Conservation (phyloP, 2,329 filamentous ascomycete species). For the Dactylonectria estremocensis region DNA sequence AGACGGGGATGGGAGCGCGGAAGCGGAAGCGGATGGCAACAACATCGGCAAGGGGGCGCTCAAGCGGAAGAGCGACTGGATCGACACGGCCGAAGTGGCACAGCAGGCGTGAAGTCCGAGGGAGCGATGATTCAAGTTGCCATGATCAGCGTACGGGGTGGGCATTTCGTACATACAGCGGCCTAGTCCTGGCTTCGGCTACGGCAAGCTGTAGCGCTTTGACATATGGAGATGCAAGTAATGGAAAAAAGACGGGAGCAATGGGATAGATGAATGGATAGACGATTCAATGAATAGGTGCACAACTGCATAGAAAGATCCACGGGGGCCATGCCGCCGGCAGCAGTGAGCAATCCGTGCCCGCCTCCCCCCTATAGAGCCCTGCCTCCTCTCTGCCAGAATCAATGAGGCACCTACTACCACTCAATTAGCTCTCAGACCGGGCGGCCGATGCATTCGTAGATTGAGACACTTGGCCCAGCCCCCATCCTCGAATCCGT, state of each 20-base stretch:
- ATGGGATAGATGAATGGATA: not conserved
- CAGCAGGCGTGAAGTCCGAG: conserved; percentile 17
- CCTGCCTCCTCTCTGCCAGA: not conserved
- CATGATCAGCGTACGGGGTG: not conserved
- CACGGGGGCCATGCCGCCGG: not conserved
- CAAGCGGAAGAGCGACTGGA: conserved; percentile 58
- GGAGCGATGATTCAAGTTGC: conserved; percentile 4
- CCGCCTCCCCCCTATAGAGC: not conserved
- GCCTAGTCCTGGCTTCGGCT: not conserved
- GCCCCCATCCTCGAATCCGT: not conserved
- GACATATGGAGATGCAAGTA: conserved; percentile 2
- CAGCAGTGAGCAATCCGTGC: not conserved
- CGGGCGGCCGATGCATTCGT: conserved; percentile 22
- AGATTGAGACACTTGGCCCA: conserved; percentile 19
- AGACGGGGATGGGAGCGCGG: conserved; percentile 5
- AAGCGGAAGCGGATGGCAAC: conserved; percentile 2
- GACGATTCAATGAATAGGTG: not conserved
- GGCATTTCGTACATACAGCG: conserved; percentile 3
- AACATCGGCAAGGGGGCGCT: conserved; percentile 41
- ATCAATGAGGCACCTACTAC: not conserved
- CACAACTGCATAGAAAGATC: not conserved
- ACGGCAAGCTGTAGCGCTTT: conserved; percentile 19
- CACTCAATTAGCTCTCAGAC: not conserved
- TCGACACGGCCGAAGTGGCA: conserved; percentile 44
- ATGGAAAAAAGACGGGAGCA: not conserved